Percentiles rank a stretch among this genome's conserved stretches.
phyloP scores from a whole-genome alignment of 139 green algal genomes.

The Zygnema cylindricum region DNA sequence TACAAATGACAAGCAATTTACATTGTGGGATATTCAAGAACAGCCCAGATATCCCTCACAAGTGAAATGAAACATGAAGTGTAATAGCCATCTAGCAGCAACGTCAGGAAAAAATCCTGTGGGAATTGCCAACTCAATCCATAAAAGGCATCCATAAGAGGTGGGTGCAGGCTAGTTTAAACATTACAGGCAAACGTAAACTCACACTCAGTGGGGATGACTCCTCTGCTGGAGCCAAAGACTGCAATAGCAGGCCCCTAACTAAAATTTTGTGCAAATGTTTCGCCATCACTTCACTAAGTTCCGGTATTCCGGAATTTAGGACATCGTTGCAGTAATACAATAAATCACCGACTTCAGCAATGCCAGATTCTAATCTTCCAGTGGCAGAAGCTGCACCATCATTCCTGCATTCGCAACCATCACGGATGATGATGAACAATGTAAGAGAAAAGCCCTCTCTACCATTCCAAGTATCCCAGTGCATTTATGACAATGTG shows the following conservation, averaged over 20 bases:
- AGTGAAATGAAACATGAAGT: no score
- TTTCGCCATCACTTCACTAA: conserved; percentile 53
- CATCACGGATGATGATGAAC: not conserved
- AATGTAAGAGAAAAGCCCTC: conserved; percentile 9
- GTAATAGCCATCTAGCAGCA: no score
- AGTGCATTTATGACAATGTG: no score
- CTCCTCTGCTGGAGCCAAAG: conserved; percentile 27
- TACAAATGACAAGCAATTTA: no score
- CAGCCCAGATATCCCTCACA: no score
- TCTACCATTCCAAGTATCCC: no score
- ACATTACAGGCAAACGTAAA: conserved; percentile 15
- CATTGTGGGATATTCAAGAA: no score
- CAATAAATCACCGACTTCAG: conserved; percentile 91
- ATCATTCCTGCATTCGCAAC: not conserved
- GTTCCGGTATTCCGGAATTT: conserved; percentile 20
- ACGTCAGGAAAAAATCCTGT: no score
- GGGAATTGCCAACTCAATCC: no score
- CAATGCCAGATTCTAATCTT: conserved; percentile 80
- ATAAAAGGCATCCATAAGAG: no score
- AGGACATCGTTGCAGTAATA: conserved; percentile 93
- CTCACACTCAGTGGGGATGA: conserved; percentile 17
- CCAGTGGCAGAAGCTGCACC: conserved; percentile 20
- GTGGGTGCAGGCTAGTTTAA: no score
- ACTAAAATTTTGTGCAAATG: conserved; percentile 50
- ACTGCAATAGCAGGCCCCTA: conserved; percentile 44